A percentile compares a stretch with the other conserved stretches of the same genome.
These are phyloP conservation scores for Coniochaeta ligniaria DNA, from an alignment of 2,329 filamentous ascomycete species.

Conservation along the genomic window DNA sequence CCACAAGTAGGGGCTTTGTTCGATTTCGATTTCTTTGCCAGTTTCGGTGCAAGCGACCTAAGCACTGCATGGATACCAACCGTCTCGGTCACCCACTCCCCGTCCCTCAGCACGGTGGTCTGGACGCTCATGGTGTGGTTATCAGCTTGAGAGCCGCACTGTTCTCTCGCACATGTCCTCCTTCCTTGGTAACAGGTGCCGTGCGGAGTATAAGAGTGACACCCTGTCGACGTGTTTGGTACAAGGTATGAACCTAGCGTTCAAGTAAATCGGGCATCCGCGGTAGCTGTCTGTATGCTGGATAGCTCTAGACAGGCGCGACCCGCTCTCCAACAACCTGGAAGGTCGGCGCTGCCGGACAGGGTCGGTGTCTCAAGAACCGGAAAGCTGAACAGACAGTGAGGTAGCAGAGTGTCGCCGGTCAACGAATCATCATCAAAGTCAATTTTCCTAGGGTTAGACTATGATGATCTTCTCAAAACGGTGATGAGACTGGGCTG, in stretches of 20 bases:
- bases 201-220: background rate
- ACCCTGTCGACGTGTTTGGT: background rate
- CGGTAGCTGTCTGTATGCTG: background rate
- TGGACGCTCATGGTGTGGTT: constrained; percentile 26
- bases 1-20: constrained; percentile 51
- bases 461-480: background rate
- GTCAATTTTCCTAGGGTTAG: background rate
- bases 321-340: background rate
- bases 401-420: background rate
- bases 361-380: background rate
- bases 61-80: constrained; percentile 37
- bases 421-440: background rate
- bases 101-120: constrained; percentile 44
- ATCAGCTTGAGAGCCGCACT: background rate
- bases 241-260: background rate
- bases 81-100: constrained; percentile 50
- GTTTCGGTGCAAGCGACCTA: constrained; percentile 24
- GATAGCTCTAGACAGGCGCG: background rate
- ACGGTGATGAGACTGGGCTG: background rate
- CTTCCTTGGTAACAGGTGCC: background rate
- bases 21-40: constrained; percentile 18
- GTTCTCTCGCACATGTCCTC: background rate
- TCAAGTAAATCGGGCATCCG: background rate
- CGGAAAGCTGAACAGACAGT: background rate
- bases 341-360: background rate